A percentile compares a stretch with the other conserved stretches of the same genome.
phyloP scores from a whole-genome alignment of 805 yeast species.

The Kodamaea neixiangensis region DNA sequence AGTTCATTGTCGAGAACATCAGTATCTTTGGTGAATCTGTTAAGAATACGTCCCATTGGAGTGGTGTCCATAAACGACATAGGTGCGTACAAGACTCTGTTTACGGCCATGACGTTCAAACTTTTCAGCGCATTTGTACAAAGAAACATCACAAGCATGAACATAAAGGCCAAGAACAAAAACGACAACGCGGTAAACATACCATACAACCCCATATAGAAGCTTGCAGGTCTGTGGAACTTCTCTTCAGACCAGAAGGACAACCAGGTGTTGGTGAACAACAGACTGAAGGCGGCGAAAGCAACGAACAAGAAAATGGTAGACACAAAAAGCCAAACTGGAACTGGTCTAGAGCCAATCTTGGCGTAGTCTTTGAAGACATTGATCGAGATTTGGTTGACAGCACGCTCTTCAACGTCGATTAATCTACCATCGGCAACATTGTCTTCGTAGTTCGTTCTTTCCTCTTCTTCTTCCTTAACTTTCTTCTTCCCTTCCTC shows the following conservation, averaged over 20 bases:
- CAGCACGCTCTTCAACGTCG: constrained; percentile 22
- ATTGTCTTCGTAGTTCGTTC: neutral
- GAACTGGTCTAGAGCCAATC: constrained; percentile 12
- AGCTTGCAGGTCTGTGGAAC: constrained; percentile 51
- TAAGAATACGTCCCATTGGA: constrained; percentile 86
- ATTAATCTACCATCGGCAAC: constrained; percentile 5
- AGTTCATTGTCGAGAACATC: constrained; percentile 81
- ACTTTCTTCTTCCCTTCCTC: constrained; percentile 17
- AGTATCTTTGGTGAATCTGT: constrained; percentile 85
- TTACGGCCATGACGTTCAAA: constrained; percentile 62
- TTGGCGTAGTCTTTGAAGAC: constrained; percentile 35
- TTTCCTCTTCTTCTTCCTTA: constrained; percentile 6
- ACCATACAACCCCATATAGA: constrained; percentile 75
- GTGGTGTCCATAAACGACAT: constrained; percentile 84
- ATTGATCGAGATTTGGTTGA: constrained; percentile 27
- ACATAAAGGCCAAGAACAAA: constrained; percentile 30
- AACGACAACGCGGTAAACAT: constrained; percentile 56
- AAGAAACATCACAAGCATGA: constrained; percentile 44
- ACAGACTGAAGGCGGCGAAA: constrained; percentile 49
- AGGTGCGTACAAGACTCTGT: constrained; percentile 68
- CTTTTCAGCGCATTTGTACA: constrained; percentile 54
- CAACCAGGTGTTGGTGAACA: constrained; percentile 75
- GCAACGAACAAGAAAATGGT: constrained; percentile 19
- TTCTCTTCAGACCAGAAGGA: constrained; percentile 74
- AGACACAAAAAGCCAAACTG: neutral